A percentile compares a stretch with the other conserved stretches of the same genome.
These are phyloP conservation scores for Coccinonectria pachysandricola DNA, from an alignment of 2,329 filamentous ascomycete species.

Conservation along the genomic window DNA sequence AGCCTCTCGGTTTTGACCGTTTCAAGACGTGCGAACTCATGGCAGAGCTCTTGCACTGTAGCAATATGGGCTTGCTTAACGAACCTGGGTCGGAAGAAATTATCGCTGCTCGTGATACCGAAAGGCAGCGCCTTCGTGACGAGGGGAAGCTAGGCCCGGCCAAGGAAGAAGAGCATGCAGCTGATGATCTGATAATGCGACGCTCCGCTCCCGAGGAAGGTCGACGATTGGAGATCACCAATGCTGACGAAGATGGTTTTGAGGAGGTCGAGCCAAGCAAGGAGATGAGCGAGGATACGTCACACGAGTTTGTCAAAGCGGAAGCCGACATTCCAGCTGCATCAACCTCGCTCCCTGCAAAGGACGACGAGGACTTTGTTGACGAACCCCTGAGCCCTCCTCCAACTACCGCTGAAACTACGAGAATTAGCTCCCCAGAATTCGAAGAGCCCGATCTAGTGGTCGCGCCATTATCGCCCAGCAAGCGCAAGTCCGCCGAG, in stretches of 20 bases:
- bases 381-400: slow-evolving; percentile 67
- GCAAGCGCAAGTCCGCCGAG: slow-evolving; percentile 23
- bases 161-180: slow-evolving; percentile 28
- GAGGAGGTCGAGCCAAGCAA: slow-evolving; percentile 70
- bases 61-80: slow-evolving; percentile 95
- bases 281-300: slow-evolving; percentile 63
- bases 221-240: slow-evolving; percentile 66
- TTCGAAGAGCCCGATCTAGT: slow-evolving; percentile 48
- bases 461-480: slow-evolving; percentile 48
- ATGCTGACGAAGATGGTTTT: slow-evolving; percentile 80
- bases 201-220: slow-evolving; percentile 47
- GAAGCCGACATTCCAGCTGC: slow-evolving; percentile 38
- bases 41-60: slow-evolving; percentile 94
- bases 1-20: slow-evolving; percentile 90
- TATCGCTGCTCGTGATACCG: slow-evolving; percentile 66
- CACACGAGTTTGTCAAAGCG: slow-evolving; percentile 56
- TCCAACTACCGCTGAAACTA: slow-evolving; percentile 49
- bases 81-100: slow-evolving; percentile 83
- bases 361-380: slow-evolving; percentile 64
- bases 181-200: slow-evolving; percentile 54
- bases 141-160: slow-evolving; percentile 58
- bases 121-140: slow-evolving; percentile 67
- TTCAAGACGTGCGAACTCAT: slow-evolving; percentile 99
- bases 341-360: slow-evolving; percentile 25
- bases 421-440: slow-evolving; percentile 39